These are phyloP conservation scores for Aureobasidium sp. DNA, from an alignment of 2,329 filamentous ascomycete species.

Conservation along the genomic window DNA sequence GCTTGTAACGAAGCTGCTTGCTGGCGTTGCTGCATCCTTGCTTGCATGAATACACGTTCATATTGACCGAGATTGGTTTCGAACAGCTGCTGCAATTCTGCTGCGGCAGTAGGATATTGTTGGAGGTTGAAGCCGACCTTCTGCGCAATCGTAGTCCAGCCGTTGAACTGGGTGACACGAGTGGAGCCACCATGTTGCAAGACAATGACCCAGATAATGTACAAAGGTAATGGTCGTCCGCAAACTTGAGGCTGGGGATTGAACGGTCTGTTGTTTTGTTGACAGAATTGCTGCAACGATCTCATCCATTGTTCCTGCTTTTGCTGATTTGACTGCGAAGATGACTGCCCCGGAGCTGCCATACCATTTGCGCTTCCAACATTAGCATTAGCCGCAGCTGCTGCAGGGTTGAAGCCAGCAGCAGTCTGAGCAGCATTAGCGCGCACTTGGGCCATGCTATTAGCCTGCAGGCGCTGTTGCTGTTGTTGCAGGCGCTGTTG, in stretches of 20 bases:
- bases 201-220: slow-evolving; percentile 70
- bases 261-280: slow-evolving; percentile 61
- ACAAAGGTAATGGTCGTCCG: slow-evolving; percentile 66
- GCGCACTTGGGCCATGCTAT: slow-evolving; percentile 24
- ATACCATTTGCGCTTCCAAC: slow-evolving; percentile 7
- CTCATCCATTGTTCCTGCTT: slow-evolving; percentile 48
- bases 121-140: slow-evolving; percentile 36
- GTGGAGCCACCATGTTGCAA: slow-evolving; percentile 72
- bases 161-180: slow-evolving; percentile 59
- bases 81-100: slow-evolving; percentile 65
- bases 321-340: slow-evolving; percentile 19
- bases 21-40: slow-evolving; percentile 39
- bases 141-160: slow-evolving; percentile 66
- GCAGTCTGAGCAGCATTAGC: slow-evolving; percentile 5
- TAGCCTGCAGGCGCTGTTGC: slow-evolving; percentile 53
- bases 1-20: slow-evolving; percentile 29
- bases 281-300: slow-evolving; percentile 71
- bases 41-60: slow-evolving; percentile 59
- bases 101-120: slow-evolving; percentile 54
- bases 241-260: slow-evolving; percentile 67
- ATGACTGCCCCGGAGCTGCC: slow-evolving; percentile 16
- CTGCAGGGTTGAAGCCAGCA: slow-evolving; percentile 10
- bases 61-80: slow-evolving; percentile 70
- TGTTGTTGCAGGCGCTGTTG: slow-evolving; percentile 80
- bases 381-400: slow-evolving; percentile 18